These are phyloP conservation scores for Kalanchoe fedtschenkoi DNA, from an alignment of 164 flowering plant genomes.

Conservation along the genomic window DNA sequence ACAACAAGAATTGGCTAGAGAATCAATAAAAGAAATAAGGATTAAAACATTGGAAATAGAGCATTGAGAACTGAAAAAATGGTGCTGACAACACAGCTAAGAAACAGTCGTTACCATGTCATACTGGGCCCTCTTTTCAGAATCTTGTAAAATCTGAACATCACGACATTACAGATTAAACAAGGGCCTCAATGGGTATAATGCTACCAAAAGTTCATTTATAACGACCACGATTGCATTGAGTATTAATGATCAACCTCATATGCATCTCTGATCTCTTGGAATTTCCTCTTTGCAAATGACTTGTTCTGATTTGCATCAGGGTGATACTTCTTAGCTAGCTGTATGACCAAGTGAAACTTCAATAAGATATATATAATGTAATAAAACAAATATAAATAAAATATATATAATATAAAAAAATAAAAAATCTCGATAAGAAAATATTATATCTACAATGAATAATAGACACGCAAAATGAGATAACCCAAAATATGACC, in stretches of 20 bases:
- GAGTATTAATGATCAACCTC: slow-evolving; percentile 42
- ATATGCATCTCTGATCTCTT: slow-evolving; percentile 90
- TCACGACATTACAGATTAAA: slow-evolving; percentile 6
- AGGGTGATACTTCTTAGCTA: slow-evolving; percentile 94
- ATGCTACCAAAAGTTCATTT: neutral
- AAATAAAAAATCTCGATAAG: no score
- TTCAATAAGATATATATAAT: neutral
- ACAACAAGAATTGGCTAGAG: neutral
- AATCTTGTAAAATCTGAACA: slow-evolving; percentile 65
- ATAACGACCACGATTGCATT: neutral
- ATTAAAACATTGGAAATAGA: neutral
- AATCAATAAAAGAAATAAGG: neutral
- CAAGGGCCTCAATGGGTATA: neutral
- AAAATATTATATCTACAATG: no score
- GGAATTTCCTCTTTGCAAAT: slow-evolving; percentile 79
- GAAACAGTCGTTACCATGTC: slow-evolving; percentile 46
- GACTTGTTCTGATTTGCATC: slow-evolving; percentile 80
- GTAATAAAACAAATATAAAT: neutral
- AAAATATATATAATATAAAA: neutral
- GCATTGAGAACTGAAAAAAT: neutral
- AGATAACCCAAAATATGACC: neutral
- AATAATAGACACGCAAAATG: no score
- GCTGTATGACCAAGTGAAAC: slow-evolving; percentile 33
- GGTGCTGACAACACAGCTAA: neutral
- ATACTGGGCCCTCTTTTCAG: slow-evolving; percentile 62